Evolutionary conservation across 2,329 filamentous ascomycete species (phyloP).

Genomic region (Microcyclospora pomicola): DNA sequence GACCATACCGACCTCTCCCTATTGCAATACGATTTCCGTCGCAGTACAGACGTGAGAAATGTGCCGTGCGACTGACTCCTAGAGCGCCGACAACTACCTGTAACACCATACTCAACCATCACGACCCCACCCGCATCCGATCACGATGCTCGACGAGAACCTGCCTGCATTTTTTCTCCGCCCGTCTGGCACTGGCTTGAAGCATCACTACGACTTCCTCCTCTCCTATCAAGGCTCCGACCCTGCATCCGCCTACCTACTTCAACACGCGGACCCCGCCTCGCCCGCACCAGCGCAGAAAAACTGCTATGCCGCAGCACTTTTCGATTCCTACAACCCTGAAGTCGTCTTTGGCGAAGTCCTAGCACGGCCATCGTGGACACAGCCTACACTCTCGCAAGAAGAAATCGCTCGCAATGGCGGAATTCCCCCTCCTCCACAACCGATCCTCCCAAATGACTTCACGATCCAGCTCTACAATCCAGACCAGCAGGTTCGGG

Average conservation of each 20-base stretch:
- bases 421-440: slow-evolving; percentile 49
- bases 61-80: no score
- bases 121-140: background rate
- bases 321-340: slow-evolving; percentile 68
- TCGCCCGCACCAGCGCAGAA: slow-evolving; percentile 47
- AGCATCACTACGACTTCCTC: slow-evolving; percentile 41
- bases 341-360: slow-evolving; percentile 82
- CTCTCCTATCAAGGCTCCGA: slow-evolving; percentile 65
- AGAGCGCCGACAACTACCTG: no score
- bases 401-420: slow-evolving; percentile 63
- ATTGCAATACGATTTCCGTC: no score
- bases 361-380: slow-evolving; percentile 70
- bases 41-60: no score
- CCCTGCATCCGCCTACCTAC: slow-evolving; percentile 62
- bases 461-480: slow-evolving; percentile 89
- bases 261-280: slow-evolving; percentile 58
- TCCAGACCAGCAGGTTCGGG: slow-evolving; percentile 66
- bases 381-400: slow-evolving; percentile 64
- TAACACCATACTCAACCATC: no score
- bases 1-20: no score
- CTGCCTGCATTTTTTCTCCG: slow-evolving; percentile 60
- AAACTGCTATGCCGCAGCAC: slow-evolving; percentile 74
- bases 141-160: slow-evolving; percentile 76
- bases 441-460: slow-evolving; percentile 59
- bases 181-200: slow-evolving; percentile 34